Base-by-base conservation (phyloP, 192 early-diverging fungal genomes). In the Geranomyces michiganensis region DNA sequence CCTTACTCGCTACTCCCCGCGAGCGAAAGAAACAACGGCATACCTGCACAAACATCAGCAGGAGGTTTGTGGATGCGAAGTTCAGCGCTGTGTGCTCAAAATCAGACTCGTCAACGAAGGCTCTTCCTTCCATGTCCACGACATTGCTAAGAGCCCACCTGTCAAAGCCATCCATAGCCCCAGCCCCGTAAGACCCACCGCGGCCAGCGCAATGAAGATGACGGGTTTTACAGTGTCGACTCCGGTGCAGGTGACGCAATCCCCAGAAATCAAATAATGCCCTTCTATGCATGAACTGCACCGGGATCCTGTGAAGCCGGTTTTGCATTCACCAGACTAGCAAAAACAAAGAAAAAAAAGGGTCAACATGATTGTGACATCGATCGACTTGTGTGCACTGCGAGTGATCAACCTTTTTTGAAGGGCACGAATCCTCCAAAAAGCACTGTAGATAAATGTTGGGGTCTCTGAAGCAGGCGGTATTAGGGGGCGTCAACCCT, bases 31-130 rank as follows among this genome's bases (percentile, higher is more conserved):
- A n/a, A n/a, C n/a, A n/a, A n/a, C n/a, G n/a, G 3, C 36, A 41
- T 65, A 72, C 70, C 56, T 73, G 72, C 14, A 73, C 29, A 26
- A 73, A 73, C 21, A 67, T n/a, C 10, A 73, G 64, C 17, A 67
- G 32, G 15, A 73, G 17, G 31, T 65, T 65, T 8, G 36, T 56
- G 8, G 64, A 59, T 21, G 36, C 19, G 15, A 58, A 59, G 64
- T 73, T 73, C 55, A 73, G 44, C 1, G 15, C 72, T 73, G 15
- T 10, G 55, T 41, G 47, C 24, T n/a, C 9, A 44, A 68, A 60
- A 60, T 6, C 22, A 29, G 2, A 41, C 6, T 7, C 36, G 36
- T 41, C 10, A 41, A 41, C 36, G 10, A 41, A 41, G 36, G 3
- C 36, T 3, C 36, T 41, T 7, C 36, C 10, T 10, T 41, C 36